phyloP scores from a whole-genome alignment of 2,329 filamentous ascomycete genomes.

The Elsinoe fawcettii region DNA sequence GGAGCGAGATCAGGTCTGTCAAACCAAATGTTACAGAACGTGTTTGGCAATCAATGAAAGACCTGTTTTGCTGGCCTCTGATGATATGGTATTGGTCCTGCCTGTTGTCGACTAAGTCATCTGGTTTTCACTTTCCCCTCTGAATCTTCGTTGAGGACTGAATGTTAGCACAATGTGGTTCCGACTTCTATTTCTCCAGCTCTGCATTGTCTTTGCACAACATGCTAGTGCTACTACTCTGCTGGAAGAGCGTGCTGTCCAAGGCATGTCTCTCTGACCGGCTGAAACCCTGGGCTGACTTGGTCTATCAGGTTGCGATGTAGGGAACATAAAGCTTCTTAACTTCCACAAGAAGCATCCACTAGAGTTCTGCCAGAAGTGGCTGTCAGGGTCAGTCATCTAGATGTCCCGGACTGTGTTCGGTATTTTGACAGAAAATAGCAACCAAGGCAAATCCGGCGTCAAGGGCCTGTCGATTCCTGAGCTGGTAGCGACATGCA shows the following conservation, averaged over 20 bases:
- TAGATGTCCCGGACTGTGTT: neutral
- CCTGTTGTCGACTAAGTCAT: no score
- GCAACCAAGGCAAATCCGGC: neutral
- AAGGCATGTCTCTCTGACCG: no score
- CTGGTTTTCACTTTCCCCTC: no score
- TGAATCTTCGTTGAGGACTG: no score
- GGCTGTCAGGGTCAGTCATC: neutral
- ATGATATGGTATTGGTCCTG: no score
- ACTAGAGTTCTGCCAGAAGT: neutral
- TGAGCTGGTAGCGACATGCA: constrained; percentile 10
- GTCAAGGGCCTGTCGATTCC: neutral
- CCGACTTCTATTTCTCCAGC: no score
- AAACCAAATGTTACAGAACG: neutral
- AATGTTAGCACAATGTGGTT: no score
- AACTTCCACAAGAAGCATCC: neutral
- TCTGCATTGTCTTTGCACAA: no score
- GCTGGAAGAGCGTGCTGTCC: no score
- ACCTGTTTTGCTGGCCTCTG: no score
- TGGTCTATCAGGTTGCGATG: neutral
- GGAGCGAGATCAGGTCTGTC: neutral
- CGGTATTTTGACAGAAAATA: neutral
- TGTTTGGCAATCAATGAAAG: neutral
- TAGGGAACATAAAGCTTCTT: neutral
- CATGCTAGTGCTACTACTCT: no score
- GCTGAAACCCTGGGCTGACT: neutral